Percentiles rank a stretch among this genome's conserved stretches.
These are phyloP conservation scores for Ceratonia siliqua DNA, from an alignment of 306 rosid genomes.

Conservation along the genomic window DNA sequence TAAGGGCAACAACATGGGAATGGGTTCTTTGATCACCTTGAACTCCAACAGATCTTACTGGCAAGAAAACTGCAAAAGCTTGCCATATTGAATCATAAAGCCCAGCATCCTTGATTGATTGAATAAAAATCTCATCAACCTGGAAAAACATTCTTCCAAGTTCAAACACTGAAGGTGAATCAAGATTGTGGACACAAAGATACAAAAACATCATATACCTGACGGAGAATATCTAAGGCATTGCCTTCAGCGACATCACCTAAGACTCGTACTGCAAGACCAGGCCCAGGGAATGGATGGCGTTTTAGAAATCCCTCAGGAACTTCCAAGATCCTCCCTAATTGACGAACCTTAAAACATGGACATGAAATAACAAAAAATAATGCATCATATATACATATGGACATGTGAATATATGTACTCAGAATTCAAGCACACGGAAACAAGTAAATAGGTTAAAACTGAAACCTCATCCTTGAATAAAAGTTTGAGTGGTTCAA, in stretches of 20 bases:
- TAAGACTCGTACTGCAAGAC: conserved; percentile 89
- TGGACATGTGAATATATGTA: not conserved
- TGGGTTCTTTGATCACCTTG: conserved; percentile 98
- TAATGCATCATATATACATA: not conserved
- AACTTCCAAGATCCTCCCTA: conserved; percentile 80
- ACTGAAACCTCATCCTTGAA: conserved; percentile 90
- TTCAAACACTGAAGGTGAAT: conserved; percentile 5
- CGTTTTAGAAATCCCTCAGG: conserved; percentile 84
- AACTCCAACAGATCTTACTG: conserved; percentile 87
- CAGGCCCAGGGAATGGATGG: conserved; percentile 97
- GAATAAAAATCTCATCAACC: conserved; percentile 97
- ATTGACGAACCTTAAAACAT: conserved; percentile 68
- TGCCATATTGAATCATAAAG: conserved; percentile 97
- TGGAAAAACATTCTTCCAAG: conserved; percentile 24
- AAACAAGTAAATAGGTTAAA: conserved; percentile 31
- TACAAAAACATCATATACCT: conserved; percentile 45
- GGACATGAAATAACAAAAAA: not conserved
- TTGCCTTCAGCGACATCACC: conserved; percentile 88
- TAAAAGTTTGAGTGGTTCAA: conserved; percentile 89
- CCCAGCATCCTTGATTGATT: conserved; percentile 86
- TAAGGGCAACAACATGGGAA: conserved; percentile 88
- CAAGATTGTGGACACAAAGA: not conserved
- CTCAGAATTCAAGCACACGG: not conserved
- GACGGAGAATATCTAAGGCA: conserved; percentile 83
- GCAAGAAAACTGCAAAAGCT: conserved; percentile 96